Conservation (phyloP, 2,329 filamentous ascomycete genomes). For the Aspergillus jensenii region DNA sequence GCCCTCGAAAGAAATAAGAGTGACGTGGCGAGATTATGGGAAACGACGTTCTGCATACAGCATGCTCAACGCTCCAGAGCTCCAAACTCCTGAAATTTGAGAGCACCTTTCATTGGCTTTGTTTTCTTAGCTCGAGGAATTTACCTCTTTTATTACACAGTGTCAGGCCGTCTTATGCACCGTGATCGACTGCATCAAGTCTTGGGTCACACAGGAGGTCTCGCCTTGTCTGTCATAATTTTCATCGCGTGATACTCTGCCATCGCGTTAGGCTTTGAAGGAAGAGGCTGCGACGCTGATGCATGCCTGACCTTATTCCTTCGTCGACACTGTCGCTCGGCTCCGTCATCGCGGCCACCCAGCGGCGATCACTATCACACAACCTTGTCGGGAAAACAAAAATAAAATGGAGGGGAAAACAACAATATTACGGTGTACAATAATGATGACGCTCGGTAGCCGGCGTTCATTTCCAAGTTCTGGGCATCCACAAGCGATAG, state of each 20-base stretch:
- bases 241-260: conserved; percentile 16
- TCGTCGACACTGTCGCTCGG: not conserved
- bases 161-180: conserved; percentile 5
- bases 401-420: not conserved
- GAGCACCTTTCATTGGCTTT: not conserved
- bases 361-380: not conserved
- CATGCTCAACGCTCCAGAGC: not conserved
- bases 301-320: conserved; percentile 11
- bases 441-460: too few species aligned
- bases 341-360: not conserved
- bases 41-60: not conserved
- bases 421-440: not conserved
- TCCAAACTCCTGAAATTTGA: not conserved
- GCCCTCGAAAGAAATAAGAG: not conserved
- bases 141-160: not conserved
- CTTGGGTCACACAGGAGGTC: not conserved
- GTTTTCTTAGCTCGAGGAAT: not conserved
- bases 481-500: not conserved
- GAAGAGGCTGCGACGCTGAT: conserved; percentile 8
- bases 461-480: not conserved
- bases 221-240: conserved; percentile 3
- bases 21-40: conserved; percentile 22
- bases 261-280: conserved; percentile 11
- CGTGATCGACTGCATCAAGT: conserved; percentile 7
- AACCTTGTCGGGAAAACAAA: not conserved